phyloP scores from a whole-genome alignment of 208 protist species.

The Crithidia bombi region DNA sequence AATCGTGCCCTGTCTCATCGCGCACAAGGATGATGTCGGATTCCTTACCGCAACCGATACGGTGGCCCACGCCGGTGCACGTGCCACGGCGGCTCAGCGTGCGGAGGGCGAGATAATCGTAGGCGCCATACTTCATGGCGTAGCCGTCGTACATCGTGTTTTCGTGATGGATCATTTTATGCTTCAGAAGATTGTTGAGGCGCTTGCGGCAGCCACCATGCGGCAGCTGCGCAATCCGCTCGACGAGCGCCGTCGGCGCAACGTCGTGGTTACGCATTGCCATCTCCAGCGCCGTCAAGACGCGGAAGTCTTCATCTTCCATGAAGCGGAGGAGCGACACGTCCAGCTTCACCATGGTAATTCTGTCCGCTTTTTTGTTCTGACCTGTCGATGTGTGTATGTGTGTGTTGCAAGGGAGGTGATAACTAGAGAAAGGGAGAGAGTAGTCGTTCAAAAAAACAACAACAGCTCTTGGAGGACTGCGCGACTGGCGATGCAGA shows the following conservation, averaged over 20 bases:
- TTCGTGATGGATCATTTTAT: constrained; percentile 96
- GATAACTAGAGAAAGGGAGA: constrained; percentile 22
- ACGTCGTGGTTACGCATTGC: constrained; percentile 99
- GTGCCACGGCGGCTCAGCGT: constrained; percentile 93
- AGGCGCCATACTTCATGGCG: constrained; percentile 98
- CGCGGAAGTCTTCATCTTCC: constrained; percentile 91
- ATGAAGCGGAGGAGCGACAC: constrained; percentile 88
- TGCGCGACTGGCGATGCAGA: no score
- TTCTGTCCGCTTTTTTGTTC: neutral
- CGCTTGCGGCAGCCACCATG: constrained; percentile 94
- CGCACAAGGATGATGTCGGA: constrained; percentile 96
- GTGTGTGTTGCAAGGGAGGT: constrained; percentile 4
- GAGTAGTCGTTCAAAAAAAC: constrained; percentile 21
- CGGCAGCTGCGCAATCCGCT: constrained; percentile 94
- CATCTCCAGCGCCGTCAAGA: constrained; percentile 96
- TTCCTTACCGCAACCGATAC: constrained; percentile 99
- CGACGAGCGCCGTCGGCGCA: constrained; percentile 94
- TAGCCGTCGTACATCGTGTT: constrained; percentile 97
- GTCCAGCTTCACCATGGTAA: constrained; percentile 93
- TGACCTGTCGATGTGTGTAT: neutral
- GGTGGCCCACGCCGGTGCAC: constrained; percentile 91
- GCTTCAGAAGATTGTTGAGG: constrained; percentile 86
- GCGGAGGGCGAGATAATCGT: constrained; percentile 98
- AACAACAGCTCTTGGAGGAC: no score
- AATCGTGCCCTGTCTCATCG: constrained; percentile 79